A percentile compares a stretch with the other conserved stretches of the same genome.
These are phyloP conservation scores for Vigna mungo DNA, from an alignment of 306 rosid species.

Conservation along the genomic window DNA sequence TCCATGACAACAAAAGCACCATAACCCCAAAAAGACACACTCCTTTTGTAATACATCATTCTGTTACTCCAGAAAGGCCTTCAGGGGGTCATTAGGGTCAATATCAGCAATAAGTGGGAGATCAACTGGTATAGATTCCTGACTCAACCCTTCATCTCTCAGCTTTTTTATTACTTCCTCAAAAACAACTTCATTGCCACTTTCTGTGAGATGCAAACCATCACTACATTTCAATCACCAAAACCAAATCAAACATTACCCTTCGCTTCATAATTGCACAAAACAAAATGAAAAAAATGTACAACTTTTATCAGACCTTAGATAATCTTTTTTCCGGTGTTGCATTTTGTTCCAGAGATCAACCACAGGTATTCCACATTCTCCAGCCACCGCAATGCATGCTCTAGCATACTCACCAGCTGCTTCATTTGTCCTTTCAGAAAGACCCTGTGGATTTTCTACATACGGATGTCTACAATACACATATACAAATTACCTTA, in stretches of 20 bases:
- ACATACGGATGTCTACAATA: constrained; percentile 62
- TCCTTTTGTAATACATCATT: constrained; percentile 3
- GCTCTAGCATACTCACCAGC: constrained; percentile 81
- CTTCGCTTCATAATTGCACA: neutral
- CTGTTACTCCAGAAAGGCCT: constrained; percentile 55
- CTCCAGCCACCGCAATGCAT: constrained; percentile 69
- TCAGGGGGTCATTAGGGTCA: constrained; percentile 71
- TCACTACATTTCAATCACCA: constrained; percentile 62
- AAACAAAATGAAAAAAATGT: neutral
- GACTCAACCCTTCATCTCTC: constrained; percentile 58
- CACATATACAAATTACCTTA: neutral
- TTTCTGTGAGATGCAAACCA: constrained; percentile 74
- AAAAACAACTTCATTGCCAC: constrained; percentile 73
- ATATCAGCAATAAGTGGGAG: constrained; percentile 70
- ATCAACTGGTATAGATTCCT: constrained; percentile 62
- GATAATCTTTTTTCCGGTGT: constrained; percentile 61
- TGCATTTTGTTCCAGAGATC: constrained; percentile 87
- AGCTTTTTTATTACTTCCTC: constrained; percentile 71
- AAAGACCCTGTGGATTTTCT: constrained; percentile 63
- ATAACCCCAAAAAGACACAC: constrained; percentile 21
- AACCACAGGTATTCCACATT: constrained; percentile 60
- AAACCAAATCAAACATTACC: constrained; percentile 17
- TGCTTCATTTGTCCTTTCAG: constrained; percentile 90
- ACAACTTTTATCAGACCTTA: constrained; percentile 53
- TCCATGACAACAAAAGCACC: neutral